Percentiles rank a stretch among this genome's conserved stretches.
These are phyloP conservation scores for Ilex asprella DNA, from an alignment of 257 asterid genomes.

Conservation along the genomic window DNA sequence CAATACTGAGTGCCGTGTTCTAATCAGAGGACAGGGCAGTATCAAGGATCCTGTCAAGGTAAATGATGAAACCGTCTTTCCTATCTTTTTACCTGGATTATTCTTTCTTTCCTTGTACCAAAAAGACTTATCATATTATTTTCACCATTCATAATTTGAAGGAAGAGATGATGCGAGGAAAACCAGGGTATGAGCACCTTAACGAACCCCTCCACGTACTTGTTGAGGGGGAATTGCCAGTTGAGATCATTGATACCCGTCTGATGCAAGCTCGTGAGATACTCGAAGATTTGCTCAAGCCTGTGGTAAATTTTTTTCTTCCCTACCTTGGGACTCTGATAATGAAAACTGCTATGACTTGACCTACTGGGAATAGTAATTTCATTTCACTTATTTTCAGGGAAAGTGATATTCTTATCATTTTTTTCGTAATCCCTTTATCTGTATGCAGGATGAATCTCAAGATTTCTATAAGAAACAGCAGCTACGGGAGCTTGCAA, in stretches of 20 bases:
- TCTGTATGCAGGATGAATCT: constrained; percentile 65
- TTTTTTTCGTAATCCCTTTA: not conserved
- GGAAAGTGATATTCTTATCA: not conserved
- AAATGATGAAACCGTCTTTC: constrained; percentile 12
- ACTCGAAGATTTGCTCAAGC: constrained; percentile 87
- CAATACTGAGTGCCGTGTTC: constrained; percentile 91
- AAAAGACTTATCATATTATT: not conserved
- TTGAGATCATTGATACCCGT: constrained; percentile 89
- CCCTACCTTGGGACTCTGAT: not conserved
- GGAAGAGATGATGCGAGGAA: constrained; percentile 99
- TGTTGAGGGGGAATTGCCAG: constrained; percentile 90
- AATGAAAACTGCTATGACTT: not conserved
- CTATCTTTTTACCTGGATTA: not conserved
- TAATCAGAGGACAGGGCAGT: constrained; percentile 97
- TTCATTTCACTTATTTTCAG: not conserved
- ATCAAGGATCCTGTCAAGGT: constrained; percentile 95
- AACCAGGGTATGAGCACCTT: constrained; percentile 94
- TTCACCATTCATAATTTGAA: constrained; percentile 23
- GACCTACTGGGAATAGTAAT: not conserved
- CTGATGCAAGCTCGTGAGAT: constrained; percentile 88
- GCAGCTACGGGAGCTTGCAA: constrained; percentile 88
- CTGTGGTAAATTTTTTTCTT: constrained; percentile 50
- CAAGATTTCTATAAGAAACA: constrained; percentile 89
- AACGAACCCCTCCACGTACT: constrained; percentile 95
- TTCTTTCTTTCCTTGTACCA: not conserved